Conservation (phyloP, 768 basidiomycete species). For the Russula sp. region DNA sequence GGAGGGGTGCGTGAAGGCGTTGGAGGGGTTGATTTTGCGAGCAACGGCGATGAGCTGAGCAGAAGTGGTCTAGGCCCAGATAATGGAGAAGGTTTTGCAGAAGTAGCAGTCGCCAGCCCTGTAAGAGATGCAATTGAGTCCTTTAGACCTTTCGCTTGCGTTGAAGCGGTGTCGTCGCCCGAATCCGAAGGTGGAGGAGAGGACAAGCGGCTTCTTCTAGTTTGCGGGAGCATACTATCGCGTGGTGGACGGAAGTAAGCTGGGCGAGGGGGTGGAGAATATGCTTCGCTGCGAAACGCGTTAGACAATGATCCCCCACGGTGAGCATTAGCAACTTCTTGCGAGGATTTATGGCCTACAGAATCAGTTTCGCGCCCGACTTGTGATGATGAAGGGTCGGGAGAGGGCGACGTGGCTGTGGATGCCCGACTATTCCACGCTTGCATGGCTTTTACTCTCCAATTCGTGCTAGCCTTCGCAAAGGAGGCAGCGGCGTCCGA, state of each 20-base stretch:
- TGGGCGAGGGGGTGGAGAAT: conserved; percentile 55
- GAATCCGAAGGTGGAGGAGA: conserved; percentile 10
- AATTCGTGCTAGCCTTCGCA: conserved; percentile 70
- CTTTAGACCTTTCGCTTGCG: conserved; percentile 36
- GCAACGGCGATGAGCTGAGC: conserved; percentile 41
- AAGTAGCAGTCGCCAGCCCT: conserved; percentile 28
- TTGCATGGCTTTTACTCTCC: conserved; percentile 57
- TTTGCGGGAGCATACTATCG: conserved; percentile 45
- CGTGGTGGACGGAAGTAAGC: conserved; percentile 51
- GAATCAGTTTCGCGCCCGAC: conserved; percentile 1
- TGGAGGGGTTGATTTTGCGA: conserved; percentile 22
- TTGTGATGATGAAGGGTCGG: conserved; percentile 14
- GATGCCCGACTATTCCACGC: conserved; percentile 26
- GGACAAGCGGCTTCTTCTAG: conserved; percentile 21
- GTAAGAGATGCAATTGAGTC: conserved; percentile 41
- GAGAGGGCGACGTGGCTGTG: conserved; percentile 24
- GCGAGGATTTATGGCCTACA: not conserved
- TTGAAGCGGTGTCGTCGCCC: conserved; percentile 32
- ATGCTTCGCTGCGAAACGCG: conserved; percentile 33
- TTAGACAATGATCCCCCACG: conserved; percentile 40
- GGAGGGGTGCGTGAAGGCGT: conserved; percentile 23
- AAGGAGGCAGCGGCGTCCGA: conserved; percentile 66
- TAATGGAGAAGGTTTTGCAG: conserved; percentile 38
- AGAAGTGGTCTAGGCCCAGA: conserved; percentile 61
- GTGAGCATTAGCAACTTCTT: conserved; percentile 17